Base-by-base conservation (phyloP, 306 rosid species). In the Bauhinia variegata region DNA sequence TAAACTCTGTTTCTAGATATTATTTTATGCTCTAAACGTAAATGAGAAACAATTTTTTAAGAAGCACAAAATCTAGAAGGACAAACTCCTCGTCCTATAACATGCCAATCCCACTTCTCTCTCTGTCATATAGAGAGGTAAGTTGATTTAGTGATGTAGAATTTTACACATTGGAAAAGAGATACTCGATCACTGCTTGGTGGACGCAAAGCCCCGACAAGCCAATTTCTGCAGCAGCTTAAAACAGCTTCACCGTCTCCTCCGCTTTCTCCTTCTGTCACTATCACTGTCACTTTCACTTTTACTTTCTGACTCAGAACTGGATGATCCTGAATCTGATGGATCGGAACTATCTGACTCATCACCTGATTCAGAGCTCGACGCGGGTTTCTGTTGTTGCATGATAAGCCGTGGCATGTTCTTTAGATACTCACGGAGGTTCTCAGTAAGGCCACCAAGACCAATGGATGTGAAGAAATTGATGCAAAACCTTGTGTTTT, bases 381-480 rank as follows among this genome's bases (percentile, higher is more conserved):
- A 86, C 1, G 53, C 89, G 10, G 79, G 81, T 54, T 85, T 79
- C 72, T 85, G 88, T 58, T 89, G 96, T 70, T 92, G 93, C 96
- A 92, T 87, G 56, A 92, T 93, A 7, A 89, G 89, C 38, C 96
- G 87, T 1, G 97, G 96, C 98, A 93, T 93, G 52, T 86, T 87
- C 86, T 86, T 90, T 82, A 93, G 74, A 74, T 90, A 88, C 63
- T 90, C 96, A 0, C 97, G 95, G 36, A 93, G 75, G 63, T 85
- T 93, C 71, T 93, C 99, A 0, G 99, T 93, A 63, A 93, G 85
- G 47, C 97, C 95, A 68, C 95, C 96, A 65, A 93, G 97, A 43
- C 98, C 97, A 67, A 92, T 92, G 36, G 96, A 89, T 11, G 98
- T 92, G 82, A 92, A 92, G 76, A 92, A 92, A 70, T 93, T 93